Evolutionary conservation across 2,329 filamentous ascomycete genomes (phyloP).

Genomic region (Aurifilum marmelostoma): DNA sequence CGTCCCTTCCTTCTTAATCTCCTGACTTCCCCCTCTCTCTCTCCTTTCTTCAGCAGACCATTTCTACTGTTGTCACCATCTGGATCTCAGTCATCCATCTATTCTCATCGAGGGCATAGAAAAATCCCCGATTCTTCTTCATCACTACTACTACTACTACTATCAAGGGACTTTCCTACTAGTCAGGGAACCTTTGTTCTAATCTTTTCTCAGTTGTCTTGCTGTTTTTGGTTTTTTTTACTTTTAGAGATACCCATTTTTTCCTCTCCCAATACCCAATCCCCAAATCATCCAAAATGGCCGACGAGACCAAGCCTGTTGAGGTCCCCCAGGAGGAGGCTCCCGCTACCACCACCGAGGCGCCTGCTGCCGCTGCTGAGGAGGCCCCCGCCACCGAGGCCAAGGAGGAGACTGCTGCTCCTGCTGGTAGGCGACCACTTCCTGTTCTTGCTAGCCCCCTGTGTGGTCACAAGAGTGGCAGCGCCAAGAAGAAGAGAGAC

Average conservation of each 20-base stretch:
- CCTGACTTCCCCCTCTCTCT: slow-evolving; percentile 12
- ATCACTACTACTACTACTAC: slow-evolving; percentile 9
- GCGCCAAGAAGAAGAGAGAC: slow-evolving; percentile 23
- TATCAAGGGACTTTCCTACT: slow-evolving; percentile 1
- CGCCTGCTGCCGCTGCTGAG: slow-evolving; percentile 36
- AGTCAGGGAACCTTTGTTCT: neutral
- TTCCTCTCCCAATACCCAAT: slow-evolving; percentile 26
- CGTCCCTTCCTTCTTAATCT: slow-evolving; percentile 26
- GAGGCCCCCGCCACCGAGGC: slow-evolving; percentile 32
- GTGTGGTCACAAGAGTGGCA: neutral
- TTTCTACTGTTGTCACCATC: slow-evolving; percentile 22
- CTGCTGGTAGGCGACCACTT: slow-evolving; percentile 25
- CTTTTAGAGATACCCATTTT: slow-evolving; percentile 55
- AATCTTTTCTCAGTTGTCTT: slow-evolving; percentile 27
- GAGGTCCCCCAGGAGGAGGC: slow-evolving; percentile 60
- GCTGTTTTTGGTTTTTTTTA: slow-evolving; percentile 35
- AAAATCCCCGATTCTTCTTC: slow-evolving; percentile 9
- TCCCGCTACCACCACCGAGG: slow-evolving; percentile 35
- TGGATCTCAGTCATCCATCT: slow-evolving; percentile 14
- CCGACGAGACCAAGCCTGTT: slow-evolving; percentile 72
- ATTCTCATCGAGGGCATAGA: slow-evolving; percentile 12
- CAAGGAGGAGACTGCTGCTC: slow-evolving; percentile 23
- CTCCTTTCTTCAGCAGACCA: slow-evolving; percentile 14
- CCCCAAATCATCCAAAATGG: slow-evolving; percentile 59
- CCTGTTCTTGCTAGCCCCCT: slow-evolving; percentile 1